Evolutionary conservation across 371 early-diverging fungal genomes (phyloP).

Genomic region (Smittium culicis): DNA sequence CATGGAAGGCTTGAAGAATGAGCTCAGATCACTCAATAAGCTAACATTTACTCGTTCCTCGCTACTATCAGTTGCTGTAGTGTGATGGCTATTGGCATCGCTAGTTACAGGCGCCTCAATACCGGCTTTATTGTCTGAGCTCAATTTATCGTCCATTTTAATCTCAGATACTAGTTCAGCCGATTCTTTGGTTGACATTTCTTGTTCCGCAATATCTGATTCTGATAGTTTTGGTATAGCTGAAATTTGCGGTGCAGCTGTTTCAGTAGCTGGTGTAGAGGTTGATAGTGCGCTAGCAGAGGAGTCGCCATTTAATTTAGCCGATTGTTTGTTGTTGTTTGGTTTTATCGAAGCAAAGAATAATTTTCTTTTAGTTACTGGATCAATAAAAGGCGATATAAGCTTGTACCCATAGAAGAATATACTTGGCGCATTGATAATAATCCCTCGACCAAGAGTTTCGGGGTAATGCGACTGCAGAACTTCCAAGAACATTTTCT

Average conservation of each 20-base stretch:
- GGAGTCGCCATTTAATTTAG: too few species aligned
- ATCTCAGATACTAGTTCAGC: background rate
- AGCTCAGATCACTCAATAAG: background rate
- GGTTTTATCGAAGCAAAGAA: constrained; percentile 48
- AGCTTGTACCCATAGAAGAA: constrained; percentile 65
- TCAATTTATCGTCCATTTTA: background rate
- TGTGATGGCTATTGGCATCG: too few species aligned
- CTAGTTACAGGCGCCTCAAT: too few species aligned
- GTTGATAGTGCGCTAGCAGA: background rate
- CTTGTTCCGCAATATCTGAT: background rate
- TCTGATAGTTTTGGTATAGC: background rate
- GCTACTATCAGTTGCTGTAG: too few species aligned
- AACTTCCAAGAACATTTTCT: constrained; percentile 60
- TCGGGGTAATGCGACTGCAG: constrained; percentile 80
- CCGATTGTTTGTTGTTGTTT: background rate
- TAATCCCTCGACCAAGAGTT: constrained; percentile 44
- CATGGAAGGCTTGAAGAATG: too few species aligned
- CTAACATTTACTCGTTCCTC: too few species aligned
- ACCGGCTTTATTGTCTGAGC: background rate
- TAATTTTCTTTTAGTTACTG: constrained; percentile 74
- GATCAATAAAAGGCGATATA: constrained; percentile 77
- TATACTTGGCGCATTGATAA: constrained; percentile 71
- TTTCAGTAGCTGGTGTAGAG: background rate
- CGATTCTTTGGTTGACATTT: background rate
- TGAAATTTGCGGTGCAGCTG: background rate